Conservation (phyloP, 1,139 yeast genomes). For the Candida labiduridarum region DNA sequence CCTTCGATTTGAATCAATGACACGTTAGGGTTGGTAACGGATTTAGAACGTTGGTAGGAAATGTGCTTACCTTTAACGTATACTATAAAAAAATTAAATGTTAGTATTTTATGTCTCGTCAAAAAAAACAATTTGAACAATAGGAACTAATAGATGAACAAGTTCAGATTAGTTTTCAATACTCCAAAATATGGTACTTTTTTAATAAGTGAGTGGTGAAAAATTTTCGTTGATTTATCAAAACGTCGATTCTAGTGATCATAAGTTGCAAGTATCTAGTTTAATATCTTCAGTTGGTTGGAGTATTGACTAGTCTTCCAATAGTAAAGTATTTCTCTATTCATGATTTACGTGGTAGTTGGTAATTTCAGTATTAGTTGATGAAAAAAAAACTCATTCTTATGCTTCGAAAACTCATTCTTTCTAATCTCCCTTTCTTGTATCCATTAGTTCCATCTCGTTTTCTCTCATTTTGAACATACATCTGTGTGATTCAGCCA, state of each 20-base stretch:
- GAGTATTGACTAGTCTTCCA: background rate
- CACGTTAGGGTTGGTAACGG: conserved; percentile 96
- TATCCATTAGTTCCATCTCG: background rate
- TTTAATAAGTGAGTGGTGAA: background rate
- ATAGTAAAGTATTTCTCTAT: background rate
- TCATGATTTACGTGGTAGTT: background rate
- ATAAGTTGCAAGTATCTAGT: background rate
- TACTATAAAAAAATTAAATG: conserved; percentile 53
- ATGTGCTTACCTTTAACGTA: conserved; percentile 99
- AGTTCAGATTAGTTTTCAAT: background rate
- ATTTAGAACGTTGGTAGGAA: conserved; percentile 99
- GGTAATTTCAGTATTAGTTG: background rate
- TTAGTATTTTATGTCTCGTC: conserved; percentile 36
- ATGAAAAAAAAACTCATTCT: background rate
- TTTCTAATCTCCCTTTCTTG: background rate
- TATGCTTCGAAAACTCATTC: background rate
- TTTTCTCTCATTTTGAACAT: conserved; percentile 41
- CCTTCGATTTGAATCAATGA: conserved; percentile 97
- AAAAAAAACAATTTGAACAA: background rate
- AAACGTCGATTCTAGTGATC: background rate
- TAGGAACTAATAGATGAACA: background rate
- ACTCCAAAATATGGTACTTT: background rate
- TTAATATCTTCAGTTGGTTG: background rate
- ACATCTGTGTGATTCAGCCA: conserved; percentile 99
- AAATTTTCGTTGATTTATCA: conserved; percentile 1